Conservation (phyloP, 2,329 filamentous ascomycete genomes). For the Lasiodiplodia citricola region DNA sequence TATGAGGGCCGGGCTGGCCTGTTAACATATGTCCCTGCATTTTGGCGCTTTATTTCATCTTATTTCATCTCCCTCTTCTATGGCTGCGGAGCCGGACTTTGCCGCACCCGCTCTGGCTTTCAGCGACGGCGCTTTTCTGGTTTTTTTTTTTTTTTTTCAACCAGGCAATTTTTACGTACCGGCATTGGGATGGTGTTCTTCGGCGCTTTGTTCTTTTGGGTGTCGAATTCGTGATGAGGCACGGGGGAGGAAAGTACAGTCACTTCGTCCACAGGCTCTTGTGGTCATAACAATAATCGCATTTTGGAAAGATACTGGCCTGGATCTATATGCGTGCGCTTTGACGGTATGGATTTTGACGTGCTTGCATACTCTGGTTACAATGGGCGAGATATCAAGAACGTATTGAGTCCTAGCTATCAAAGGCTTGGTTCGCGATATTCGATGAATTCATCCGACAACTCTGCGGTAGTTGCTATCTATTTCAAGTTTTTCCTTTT, state of each 20-base stretch:
- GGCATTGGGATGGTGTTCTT: conserved; percentile 14
- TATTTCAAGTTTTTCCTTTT: no score
- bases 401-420: no score
- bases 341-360: neutral
- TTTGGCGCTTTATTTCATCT: neutral
- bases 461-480: no score
- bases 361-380: no score
- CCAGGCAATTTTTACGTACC: neutral
- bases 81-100: neutral
- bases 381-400: no score
- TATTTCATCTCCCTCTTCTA: neutral
- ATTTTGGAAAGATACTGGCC: neutral
- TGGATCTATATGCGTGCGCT: neutral
- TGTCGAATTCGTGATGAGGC: neutral
- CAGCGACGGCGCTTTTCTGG: conserved; percentile 5
- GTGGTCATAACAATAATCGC: neutral
- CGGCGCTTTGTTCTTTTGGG: neutral
- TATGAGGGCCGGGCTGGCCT: conserved; percentile 50
- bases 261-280: neutral
- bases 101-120: neutral
- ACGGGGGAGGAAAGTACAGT: neutral
- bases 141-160: neutral
- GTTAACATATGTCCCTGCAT: neutral
- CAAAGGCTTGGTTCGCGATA: no score
- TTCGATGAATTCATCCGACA: no score